Conservation (phyloP, 768 basidiomycete genomes). For the Lentinula lateritia region DNA sequence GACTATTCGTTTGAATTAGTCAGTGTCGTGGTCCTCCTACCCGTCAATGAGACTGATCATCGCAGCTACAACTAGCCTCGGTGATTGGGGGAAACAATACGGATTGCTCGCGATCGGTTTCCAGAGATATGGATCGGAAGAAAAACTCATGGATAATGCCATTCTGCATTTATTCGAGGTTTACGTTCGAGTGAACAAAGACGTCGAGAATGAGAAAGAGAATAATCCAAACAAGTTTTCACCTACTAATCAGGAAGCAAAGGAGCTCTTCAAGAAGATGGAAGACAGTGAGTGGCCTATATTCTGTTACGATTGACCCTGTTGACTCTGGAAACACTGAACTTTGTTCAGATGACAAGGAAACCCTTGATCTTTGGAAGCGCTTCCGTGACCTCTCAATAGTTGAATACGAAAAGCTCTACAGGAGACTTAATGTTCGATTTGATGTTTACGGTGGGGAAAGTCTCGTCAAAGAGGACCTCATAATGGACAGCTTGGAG, state of each 20-base stretch:
- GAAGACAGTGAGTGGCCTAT: slow-evolving; percentile 21
- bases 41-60: too few relatives aligned
- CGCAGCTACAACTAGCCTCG: slow-evolving; percentile 10
- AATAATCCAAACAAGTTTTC: slow-evolving; percentile 16
- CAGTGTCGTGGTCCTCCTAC: not conserved
- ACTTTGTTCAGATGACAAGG: slow-evolving; percentile 17
- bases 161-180: slow-evolving; percentile 37
- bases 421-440: slow-evolving; percentile 30
- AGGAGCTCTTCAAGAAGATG: slow-evolving; percentile 29
- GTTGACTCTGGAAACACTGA: not conserved
- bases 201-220: slow-evolving; percentile 12
- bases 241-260: slow-evolving; percentile 12
- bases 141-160: slow-evolving; percentile 26
- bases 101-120: slow-evolving; percentile 34
- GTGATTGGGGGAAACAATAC: slow-evolving; percentile 35
- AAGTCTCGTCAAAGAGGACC: slow-evolving; percentile 24
- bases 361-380: slow-evolving; percentile 28
- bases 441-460: slow-evolving; percentile 37
- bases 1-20: slow-evolving; percentile 31
- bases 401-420: slow-evolving; percentile 26
- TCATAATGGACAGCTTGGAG: slow-evolving; percentile 24
- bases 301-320: not conserved
- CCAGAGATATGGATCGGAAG: slow-evolving; percentile 30
- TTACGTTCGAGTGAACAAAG: slow-evolving; percentile 31
- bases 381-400: slow-evolving; percentile 35